Percentiles rank a stretch among this genome's conserved stretches.
Evolutionary conservation across 2,329 filamentous ascomycete species (phyloP).

Genomic region (Fusarium pseudocircinatum): DNA sequence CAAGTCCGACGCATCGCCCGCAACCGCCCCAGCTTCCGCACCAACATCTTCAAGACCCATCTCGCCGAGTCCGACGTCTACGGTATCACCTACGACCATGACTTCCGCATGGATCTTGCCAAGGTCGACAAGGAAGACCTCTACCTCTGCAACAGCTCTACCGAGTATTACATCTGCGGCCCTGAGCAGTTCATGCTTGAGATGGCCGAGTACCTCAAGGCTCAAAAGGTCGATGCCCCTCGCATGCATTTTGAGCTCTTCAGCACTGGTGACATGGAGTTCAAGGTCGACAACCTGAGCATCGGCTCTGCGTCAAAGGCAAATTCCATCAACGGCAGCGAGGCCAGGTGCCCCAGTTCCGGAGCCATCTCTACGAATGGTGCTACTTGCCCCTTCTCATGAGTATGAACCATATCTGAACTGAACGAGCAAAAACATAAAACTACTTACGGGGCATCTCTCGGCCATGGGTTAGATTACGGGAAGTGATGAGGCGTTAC

Average conservation of each 20-base stretch:
- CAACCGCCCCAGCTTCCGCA: constrained; percentile 48
- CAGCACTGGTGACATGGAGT: constrained; percentile 56
- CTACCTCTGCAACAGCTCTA: constrained; percentile 54
- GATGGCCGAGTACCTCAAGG: constrained; percentile 55
- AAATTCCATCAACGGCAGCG: constrained; percentile 15
- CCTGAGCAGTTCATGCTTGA: constrained; percentile 65
- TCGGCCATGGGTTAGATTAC: constrained; percentile 4
- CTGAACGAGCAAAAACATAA: neutral
- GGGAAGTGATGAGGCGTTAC: constrained; percentile 30
- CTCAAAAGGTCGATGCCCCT: constrained; percentile 50
- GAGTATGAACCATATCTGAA: neutral
- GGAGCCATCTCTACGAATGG: constrained; percentile 21
- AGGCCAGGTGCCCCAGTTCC: constrained; percentile 32
- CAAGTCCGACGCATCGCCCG: constrained; percentile 58
- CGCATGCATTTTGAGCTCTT: constrained; percentile 60
- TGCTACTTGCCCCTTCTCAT: constrained; percentile 31
- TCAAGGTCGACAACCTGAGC: constrained; percentile 46
- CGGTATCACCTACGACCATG: constrained; percentile 56
- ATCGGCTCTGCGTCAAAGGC: constrained; percentile 37
- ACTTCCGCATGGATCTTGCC: constrained; percentile 56
- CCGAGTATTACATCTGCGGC: constrained; percentile 66
- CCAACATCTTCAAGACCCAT: constrained; percentile 61
- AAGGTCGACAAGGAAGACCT: constrained; percentile 56
- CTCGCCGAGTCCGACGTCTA: constrained; percentile 56
- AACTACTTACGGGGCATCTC: neutral